These are phyloP conservation scores for Alternaria brassicicola DNA, from an alignment of 2,329 filamentous ascomycete genomes.

Conservation along the genomic window DNA sequence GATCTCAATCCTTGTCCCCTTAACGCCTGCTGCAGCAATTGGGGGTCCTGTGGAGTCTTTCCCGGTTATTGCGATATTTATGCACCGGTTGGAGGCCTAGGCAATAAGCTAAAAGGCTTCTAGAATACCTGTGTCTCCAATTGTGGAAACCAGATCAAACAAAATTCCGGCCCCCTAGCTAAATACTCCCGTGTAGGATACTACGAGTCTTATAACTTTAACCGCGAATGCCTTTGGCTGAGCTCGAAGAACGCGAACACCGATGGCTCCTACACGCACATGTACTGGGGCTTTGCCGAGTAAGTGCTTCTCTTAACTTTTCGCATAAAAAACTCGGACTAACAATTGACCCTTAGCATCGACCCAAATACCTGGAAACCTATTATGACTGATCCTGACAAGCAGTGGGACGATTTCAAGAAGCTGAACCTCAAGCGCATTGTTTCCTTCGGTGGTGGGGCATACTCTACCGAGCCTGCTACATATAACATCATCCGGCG, in stretches of 20 bases:
- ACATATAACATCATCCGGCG: conserved; percentile 50
- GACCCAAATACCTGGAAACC: conserved; percentile 23
- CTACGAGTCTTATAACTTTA: conserved; percentile 16
- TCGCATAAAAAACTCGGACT: too few species aligned
- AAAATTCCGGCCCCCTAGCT: conserved; percentile 7
- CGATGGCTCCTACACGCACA: conserved; percentile 13
- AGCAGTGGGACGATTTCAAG: conserved; percentile 47
- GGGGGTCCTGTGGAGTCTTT: conserved; percentile 31
- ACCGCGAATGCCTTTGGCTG: conserved; percentile 10
- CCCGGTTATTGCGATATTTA: conserved; percentile 51
- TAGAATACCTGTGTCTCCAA: conserved; percentile 18
- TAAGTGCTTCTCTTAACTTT: too few species aligned
- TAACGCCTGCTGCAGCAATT: conserved; percentile 17
- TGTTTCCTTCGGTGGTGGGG: conserved; percentile 56
- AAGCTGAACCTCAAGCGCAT: conserved; percentile 41
- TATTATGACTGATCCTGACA: conserved; percentile 11
- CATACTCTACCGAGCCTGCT: conserved; percentile 47
- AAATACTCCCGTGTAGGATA: conserved; percentile 9
- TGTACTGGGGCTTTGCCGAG: conserved; percentile 15
- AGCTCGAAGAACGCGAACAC: conserved; percentile 11
- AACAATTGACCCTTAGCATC: too few species aligned
- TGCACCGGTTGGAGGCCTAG: conserved; percentile 1
- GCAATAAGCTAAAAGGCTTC: conserved; percentile 11
- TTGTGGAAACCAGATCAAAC: conserved; percentile 15
- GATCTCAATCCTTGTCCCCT: conserved; percentile 19